These are phyloP conservation scores for Omphalea diandra DNA, from an alignment of 441 rosid genomes.

Conservation along the genomic window DNA sequence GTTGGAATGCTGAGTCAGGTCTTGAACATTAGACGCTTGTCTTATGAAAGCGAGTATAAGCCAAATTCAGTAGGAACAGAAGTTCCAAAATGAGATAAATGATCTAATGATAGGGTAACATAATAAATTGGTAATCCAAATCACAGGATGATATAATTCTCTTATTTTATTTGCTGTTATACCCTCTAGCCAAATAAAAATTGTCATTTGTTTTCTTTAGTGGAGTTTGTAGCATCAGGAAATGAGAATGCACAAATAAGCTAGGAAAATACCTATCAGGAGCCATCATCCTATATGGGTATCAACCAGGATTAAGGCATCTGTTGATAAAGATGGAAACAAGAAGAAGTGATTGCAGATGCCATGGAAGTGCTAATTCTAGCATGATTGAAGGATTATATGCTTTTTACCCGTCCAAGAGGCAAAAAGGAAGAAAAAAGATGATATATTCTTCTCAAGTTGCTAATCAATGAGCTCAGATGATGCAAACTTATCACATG, in stretches of 20 bases:
- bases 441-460: conserved; percentile 21
- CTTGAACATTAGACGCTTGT: conserved; percentile 26
- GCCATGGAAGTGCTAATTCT: conserved; percentile 27
- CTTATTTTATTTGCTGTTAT: not conserved
- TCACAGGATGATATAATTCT: not conserved
- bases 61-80: conserved; percentile 13
- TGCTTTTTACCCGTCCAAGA: conserved; percentile 14
- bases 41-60: conserved; percentile 23
- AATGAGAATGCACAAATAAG: not conserved
- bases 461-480: conserved; percentile 9
- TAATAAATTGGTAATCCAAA: not conserved
- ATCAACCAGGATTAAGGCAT: conserved; percentile 23
- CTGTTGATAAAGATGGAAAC: conserved; percentile 24
- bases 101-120: not conserved
- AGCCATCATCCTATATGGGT: conserved; percentile 26
- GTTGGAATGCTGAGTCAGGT: conserved; percentile 42
- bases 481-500: conserved; percentile 10
- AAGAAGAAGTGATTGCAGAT: conserved; percentile 15
- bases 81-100: not conserved
- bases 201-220: not conserved
- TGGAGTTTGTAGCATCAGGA: not conserved
- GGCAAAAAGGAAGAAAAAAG: not conserved
- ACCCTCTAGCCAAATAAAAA: not conserved
- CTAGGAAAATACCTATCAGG: not conserved
- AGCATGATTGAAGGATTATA: not conserved